Conservation (phyloP, 2,329 filamentous ascomycete genomes). For the Pestalotiopsis sp. region DNA sequence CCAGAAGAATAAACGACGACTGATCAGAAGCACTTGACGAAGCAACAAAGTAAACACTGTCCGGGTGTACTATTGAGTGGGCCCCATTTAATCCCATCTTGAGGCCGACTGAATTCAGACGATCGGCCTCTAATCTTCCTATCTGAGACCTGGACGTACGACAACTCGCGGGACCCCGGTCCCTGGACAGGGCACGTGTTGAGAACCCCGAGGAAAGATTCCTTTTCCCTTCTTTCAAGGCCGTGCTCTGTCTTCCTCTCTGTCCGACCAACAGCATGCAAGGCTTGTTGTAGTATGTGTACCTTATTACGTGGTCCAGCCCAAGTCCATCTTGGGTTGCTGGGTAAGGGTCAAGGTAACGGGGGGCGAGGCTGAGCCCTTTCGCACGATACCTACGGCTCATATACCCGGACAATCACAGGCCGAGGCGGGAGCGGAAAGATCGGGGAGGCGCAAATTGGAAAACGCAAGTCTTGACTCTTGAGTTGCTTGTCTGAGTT, state of each 20-base stretch:
- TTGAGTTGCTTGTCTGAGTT: not conserved
- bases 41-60: not conserved
- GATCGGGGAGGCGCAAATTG: not conserved
- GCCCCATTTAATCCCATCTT: not conserved
- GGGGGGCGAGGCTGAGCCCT: not conserved
- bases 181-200: not conserved
- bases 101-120: not conserved
- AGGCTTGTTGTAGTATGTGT: not conserved
- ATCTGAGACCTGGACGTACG: slow-evolving; percentile 4
- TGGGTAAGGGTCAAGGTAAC: not conserved
- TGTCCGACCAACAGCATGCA: not conserved
- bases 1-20: not conserved
- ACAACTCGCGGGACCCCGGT: not conserved
- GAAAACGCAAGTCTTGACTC: not conserved
- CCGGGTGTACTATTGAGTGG: not conserved
- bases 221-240: not conserved
- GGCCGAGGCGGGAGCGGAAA: not conserved
- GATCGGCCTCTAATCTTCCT: slow-evolving; percentile 1
- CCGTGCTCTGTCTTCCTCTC: not conserved
- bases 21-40: not conserved
- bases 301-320: not conserved
- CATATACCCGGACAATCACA: not conserved
- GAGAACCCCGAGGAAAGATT: not conserved
- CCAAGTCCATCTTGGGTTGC: too few relatives aligned
- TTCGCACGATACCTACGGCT: not conserved